These are phyloP conservation scores for Candida silvicultrix DNA, from an alignment of 805 yeast species.

Conservation along the genomic window DNA sequence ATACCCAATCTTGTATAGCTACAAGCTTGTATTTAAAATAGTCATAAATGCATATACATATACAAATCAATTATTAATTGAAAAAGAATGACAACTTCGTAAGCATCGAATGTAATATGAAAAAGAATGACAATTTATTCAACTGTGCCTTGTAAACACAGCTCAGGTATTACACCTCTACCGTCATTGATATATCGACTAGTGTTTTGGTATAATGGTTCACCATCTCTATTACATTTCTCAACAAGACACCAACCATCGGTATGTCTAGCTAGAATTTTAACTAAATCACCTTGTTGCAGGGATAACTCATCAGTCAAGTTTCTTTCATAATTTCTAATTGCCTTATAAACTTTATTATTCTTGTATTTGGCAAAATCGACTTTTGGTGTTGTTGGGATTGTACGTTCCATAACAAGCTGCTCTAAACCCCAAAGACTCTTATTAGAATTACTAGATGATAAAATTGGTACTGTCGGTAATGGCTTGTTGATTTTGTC, in stretches of 20 bases:
- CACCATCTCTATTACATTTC: constrained; percentile 24
- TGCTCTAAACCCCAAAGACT: constrained; percentile 15
- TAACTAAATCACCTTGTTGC: constrained; percentile 25
- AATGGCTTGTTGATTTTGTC: constrained; percentile 11
- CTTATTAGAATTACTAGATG: constrained; percentile 3
- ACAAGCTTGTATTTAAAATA: too few species aligned
- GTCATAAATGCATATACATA: too few species aligned
- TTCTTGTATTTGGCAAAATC: constrained; percentile 7
- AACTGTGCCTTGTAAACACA: constrained; percentile 20
- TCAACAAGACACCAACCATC: constrained; percentile 41
- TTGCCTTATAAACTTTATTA: constrained; percentile 16
- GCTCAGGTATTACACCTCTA: constrained; percentile 35
- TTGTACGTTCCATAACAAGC: constrained; percentile 10
- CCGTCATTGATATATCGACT: constrained; percentile 26
- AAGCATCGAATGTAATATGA: too few species aligned
- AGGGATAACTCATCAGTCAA: constrained; percentile 31
- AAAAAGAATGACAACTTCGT: too few species aligned
- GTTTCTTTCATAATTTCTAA: constrained; percentile 21
- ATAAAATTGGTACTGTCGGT: constrained; percentile 12
- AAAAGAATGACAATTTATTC: not conserved
- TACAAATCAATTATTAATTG: too few species aligned
- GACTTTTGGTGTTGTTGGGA: constrained; percentile 15
- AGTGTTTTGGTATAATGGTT: constrained; percentile 1
- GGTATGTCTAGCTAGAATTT: constrained; percentile 32
- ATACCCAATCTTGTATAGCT: too few species aligned